These are phyloP conservation scores for Rhizopogon roseolus DNA, from an alignment of 768 basidiomycete species.

Conservation along the genomic window DNA sequence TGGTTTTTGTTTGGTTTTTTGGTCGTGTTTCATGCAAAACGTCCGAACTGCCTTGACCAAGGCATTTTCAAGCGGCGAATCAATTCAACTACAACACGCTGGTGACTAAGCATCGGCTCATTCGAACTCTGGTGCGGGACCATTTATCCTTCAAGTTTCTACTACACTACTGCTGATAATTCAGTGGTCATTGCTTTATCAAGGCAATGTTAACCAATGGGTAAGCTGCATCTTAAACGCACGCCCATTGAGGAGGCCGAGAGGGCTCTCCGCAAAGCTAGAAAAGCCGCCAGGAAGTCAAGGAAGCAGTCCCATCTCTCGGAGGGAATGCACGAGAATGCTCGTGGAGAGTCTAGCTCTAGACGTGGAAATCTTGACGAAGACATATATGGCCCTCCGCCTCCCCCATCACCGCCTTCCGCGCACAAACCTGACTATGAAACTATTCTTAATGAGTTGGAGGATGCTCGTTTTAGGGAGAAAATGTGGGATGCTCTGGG, in stretches of 20 bases:
- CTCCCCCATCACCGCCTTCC: conserved; percentile 17
- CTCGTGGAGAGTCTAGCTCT: conserved; percentile 2
- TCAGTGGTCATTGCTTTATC: neutral
- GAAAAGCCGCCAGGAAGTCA: conserved; percentile 50
- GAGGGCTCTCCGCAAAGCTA: conserved; percentile 32
- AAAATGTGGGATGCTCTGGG: conserved; percentile 70
- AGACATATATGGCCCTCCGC: conserved; percentile 23
- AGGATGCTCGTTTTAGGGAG: conserved; percentile 64
- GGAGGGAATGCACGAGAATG: conserved; percentile 6
- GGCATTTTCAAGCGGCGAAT: neutral
- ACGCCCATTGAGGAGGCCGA: conserved; percentile 57
- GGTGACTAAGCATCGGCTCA: conserved; percentile 5
- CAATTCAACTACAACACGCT: neutral
- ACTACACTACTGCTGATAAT: too few species aligned
- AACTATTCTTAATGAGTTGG: conserved; percentile 45
- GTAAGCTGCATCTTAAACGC: conserved; percentile 58
- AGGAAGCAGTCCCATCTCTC: conserved; percentile 27
- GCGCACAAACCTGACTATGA: conserved; percentile 41
- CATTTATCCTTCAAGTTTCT: neutral
- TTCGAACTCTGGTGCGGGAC: neutral
- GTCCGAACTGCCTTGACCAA: neutral
- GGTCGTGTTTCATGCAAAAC: neutral
- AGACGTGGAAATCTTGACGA: conserved; percentile 6
- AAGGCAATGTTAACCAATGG: conserved; percentile 16
- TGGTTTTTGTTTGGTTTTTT: conserved; percentile 6